Evolutionary conservation across 2,329 filamentous ascomycete species (phyloP), one percentile per base, ranked within the genome.

Genomic region (Trematosphaeria pertusa): DNA sequence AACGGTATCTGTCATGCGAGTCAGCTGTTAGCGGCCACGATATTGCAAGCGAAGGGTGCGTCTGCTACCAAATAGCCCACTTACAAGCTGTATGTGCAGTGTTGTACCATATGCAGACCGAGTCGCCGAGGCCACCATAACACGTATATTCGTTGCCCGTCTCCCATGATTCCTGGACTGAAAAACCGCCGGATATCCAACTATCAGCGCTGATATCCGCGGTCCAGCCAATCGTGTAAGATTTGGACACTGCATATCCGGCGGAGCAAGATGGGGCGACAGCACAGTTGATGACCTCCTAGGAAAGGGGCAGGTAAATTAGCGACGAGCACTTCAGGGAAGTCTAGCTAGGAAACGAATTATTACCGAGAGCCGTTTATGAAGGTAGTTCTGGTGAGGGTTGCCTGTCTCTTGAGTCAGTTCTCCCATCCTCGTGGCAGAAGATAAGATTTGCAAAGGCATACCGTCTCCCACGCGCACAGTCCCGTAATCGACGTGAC

Each of bases 31-130:
- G 15, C 8, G 14, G 9, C 15, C 14, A 33, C 31, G 9, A 33
- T 10, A 6, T 33, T 10, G 14, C 14, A n/a, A n/a, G n/a, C n/a
- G n/a, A n/a, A 8, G 31, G 8, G 7, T 33, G 31, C 14, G 14
- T 19, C 18, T 37, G n/a, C 14, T 18, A 22, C 18, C 17, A 14
- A 8, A 10, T 4, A 37, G 15, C 18, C 20, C n/a, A 41, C 43
- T 46, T 46, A 46, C 43, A 46, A 34, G 43, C 43, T 12, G 43
- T 46, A 17, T 46, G 43, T 9, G 43, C 43, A 12, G 43, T 46
- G 17, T 46, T 46, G 14, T 46, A 46, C 43, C 43, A 46, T 19
- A 46, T 41, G 24, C 43, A 46, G 4, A 46, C 37, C 22, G 20
- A 12, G 19, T 46, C 43, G 3, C 32, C 31, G 15, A 7, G 8